A percentile compares a stretch with the other conserved stretches of the same genome.
These are phyloP conservation scores for Ogataea haglerorum DNA, from an alignment of 805 yeast species.

Conservation along the genomic window DNA sequence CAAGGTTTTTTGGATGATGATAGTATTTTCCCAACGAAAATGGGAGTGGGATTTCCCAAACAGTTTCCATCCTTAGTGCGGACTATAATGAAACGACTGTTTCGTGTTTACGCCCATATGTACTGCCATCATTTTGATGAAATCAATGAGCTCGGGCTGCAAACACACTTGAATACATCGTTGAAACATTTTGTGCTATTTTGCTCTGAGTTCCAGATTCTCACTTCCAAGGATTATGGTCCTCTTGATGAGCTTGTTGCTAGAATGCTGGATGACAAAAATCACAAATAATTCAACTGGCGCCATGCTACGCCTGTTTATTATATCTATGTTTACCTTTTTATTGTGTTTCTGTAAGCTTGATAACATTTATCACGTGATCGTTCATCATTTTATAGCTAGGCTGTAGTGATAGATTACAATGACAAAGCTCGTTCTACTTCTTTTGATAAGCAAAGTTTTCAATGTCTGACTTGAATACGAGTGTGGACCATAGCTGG, in stretches of 20 bases:
- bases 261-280: conserved; percentile 50
- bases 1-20: conserved; percentile 92
- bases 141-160: conserved; percentile 86
- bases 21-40: conserved; percentile 80
- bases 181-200: conserved; percentile 91
- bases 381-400: conserved; percentile 14
- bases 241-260: conserved; percentile 84
- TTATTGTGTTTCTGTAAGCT: neutral
- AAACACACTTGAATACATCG: conserved; percentile 89
- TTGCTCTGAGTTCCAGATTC: conserved; percentile 75
- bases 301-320: neutral
- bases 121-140: conserved; percentile 98
- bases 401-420: too few relatives aligned
- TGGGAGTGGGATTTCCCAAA: conserved; percentile 88
- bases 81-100: conserved; percentile 85
- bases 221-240: conserved; percentile 81
- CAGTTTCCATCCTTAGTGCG: conserved; percentile 75
- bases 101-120: conserved; percentile 94
- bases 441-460: neutral
- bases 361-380: conserved; percentile 20
- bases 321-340: neutral
- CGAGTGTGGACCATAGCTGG: conserved; percentile 33
- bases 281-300: neutral
- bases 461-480: conserved; percentile 3
- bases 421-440: too few relatives aligned